Evolutionary conservation across 2,329 filamentous ascomycete species (phyloP), one percentile per base, ranked within the genome.

Genomic region (Helminthosporium solani): DNA sequence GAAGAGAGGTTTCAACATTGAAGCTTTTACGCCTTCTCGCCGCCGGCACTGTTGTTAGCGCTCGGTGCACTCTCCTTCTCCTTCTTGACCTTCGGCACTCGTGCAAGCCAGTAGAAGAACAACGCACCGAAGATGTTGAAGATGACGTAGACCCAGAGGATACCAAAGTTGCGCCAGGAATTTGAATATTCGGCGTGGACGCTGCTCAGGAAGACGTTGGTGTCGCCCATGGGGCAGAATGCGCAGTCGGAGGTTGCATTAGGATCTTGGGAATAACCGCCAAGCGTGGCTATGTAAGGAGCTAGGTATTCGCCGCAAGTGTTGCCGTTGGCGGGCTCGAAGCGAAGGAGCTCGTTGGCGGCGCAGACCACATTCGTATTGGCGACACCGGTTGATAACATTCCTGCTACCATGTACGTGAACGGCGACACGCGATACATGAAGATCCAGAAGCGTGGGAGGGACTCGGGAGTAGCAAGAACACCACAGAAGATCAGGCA

Each of bases 391-490:
- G 80, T 81, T 0, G 85, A 79, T 0, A 92, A 68, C 73, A 95
- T 83, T 18, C 84, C 87, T 8, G 80, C 79, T 20, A 92, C 82
- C 14, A 94, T 74, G 66, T 95, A 96, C 0, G 87, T 91, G 58
- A 96, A 87, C 0, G 90, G 90, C 0, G 85, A 90, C 39, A 90
- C 73, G 37, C 86, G 82, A 70, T 92, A 92, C 84, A 90, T 88
- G 75, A 90, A 90, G 57, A 86, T 84, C 87, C 88, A 92, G 77
- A 91, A 90, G 5, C 80, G 73, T 0, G 88, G 87, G 27, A 92
- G 78, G 2, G 72, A 68, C 2, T 72, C 68, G 0, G 86, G 85
- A 5, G 75, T 73, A 21, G 84, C 83, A 51, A 95, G 79, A 40
- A 94, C 85, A 77, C 85, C 67, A 61, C 84, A 88, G 78, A 91